Percentiles rank a stretch among this genome's conserved stretches.
Conservation (phyloP, 345 rosid species). For the Citrus australasica region DNA sequence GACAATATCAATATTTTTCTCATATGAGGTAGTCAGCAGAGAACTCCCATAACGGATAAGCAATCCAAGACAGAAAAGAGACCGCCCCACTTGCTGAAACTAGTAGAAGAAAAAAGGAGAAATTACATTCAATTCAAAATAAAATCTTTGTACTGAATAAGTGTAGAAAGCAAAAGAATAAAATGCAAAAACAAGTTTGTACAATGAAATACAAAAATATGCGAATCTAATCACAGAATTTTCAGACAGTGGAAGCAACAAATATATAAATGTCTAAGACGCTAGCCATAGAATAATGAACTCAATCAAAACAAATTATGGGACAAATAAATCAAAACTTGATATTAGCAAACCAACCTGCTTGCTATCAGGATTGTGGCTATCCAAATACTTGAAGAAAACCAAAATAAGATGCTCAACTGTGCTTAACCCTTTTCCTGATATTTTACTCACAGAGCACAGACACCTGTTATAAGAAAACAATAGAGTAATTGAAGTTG, state of each 20-base stretch:
- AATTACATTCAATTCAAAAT: not conserved
- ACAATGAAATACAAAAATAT: not conserved
- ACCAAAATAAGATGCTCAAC: slow-evolving; percentile 86
- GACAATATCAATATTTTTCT: slow-evolving; percentile 49
- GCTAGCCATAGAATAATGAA: not conserved
- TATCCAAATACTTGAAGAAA: slow-evolving; percentile 81
- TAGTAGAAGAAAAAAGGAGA: not conserved
- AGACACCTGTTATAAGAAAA: slow-evolving; percentile 64
- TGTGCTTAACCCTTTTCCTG: slow-evolving; percentile 65
- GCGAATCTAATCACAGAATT: not conserved
- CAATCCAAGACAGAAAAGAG: slow-evolving; percentile 95
- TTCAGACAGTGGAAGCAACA: not conserved
- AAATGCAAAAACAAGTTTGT: not conserved
- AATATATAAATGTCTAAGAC: not conserved
- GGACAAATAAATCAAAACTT: slow-evolving; percentile 1
- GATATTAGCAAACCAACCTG: slow-evolving; percentile 57
- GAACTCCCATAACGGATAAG: slow-evolving; percentile 93
- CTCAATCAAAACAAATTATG: not conserved
- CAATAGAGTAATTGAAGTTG: not conserved
- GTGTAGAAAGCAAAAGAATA: not conserved
- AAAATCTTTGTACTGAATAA: not conserved
- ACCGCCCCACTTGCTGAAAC: slow-evolving; percentile 79
- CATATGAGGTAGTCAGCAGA: slow-evolving; percentile 48
- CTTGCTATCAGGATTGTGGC: slow-evolving; percentile 62
- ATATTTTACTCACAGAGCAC: slow-evolving; percentile 74